Percentiles rank a stretch among this genome's conserved stretches.
Conservation (phyloP, 169 alveolate genomes). For the Plasmodium vivax region DNA sequence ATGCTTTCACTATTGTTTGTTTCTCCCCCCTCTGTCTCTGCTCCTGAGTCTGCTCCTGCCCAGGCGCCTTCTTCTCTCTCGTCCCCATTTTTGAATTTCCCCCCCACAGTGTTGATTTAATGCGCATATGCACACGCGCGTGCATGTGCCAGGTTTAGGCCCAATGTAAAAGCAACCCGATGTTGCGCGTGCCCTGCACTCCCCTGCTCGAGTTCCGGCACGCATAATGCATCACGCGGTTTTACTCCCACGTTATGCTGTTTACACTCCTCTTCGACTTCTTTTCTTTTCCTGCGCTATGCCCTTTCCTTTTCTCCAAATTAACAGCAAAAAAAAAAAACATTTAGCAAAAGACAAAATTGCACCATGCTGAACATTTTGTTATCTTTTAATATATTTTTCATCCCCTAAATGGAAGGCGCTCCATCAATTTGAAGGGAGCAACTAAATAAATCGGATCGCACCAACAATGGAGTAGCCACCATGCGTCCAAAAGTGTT, state of each 20-base stretch:
- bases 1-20: constrained; percentile 15
- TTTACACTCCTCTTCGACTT: not conserved
- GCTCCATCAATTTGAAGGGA: not conserved
- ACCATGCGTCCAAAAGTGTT: not conserved
- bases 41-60: not conserved
- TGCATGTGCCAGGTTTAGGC: constrained; percentile 29
- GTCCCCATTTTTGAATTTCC: constrained; percentile 24
- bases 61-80: not conserved
- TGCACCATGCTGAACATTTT: not conserved
- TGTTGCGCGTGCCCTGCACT: not conserved
- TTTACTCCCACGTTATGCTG: not conserved
- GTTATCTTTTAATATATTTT: not conserved
- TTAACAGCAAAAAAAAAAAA: not conserved
- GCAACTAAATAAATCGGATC: not conserved
- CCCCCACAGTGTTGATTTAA: constrained; percentile 35
- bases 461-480: not conserved
- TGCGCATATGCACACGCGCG: not conserved
- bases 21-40: constrained; percentile 1
- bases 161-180: constrained; percentile 15
- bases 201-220: not conserved
- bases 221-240: not conserved
- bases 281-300: not conserved
- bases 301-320: not conserved
- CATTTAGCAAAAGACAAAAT: not conserved
- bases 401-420: not conserved